phyloP scores from a whole-genome alignment of 306 rosid species.

The Urtica urens region DNA sequence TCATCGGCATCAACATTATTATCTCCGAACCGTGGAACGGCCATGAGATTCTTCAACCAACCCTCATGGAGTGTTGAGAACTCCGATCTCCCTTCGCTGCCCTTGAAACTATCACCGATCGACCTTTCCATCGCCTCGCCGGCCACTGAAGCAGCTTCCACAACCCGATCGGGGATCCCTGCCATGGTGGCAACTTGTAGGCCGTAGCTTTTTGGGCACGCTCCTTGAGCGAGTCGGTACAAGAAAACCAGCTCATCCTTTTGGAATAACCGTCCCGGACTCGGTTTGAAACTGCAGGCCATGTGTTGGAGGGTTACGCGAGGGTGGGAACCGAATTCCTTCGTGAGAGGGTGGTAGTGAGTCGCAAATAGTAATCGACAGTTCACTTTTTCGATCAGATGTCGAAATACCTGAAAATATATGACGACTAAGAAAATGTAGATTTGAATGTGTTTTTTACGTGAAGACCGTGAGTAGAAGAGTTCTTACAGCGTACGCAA shows the following conservation, averaged over 20 bases:
- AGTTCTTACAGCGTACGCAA: conserved; percentile 77
- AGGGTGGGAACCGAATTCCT: conserved; percentile 90
- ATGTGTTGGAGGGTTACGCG: conserved; percentile 79
- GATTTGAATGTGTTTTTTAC: no score
- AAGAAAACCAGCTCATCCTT: conserved; percentile 59
- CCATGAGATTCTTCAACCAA: conserved; percentile 59
- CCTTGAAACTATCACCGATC: conserved; percentile 45
- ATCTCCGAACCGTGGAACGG: conserved; percentile 31
- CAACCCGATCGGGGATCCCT: conserved; percentile 63
- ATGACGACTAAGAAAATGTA: background rate
- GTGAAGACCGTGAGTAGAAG: background rate
- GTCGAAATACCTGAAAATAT: conserved; percentile 64
- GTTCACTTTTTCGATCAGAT: conserved; percentile 72
- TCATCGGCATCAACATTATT: conserved; percentile 34
- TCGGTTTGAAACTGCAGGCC: conserved; percentile 74
- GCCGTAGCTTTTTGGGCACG: conserved; percentile 91
- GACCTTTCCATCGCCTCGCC: conserved; percentile 54
- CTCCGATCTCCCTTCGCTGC: conserved; percentile 67
- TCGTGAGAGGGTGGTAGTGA: conserved; percentile 87
- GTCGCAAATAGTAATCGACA: conserved; percentile 94
- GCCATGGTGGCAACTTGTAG: conserved; percentile 93
- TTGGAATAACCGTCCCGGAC: conserved; percentile 30
- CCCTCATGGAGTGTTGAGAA: conserved; percentile 90
- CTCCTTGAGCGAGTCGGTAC: conserved; percentile 63
- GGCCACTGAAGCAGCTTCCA: conserved; percentile 64